A percentile compares a stretch with the other conserved stretches of the same genome.
phyloP scores from a whole-genome alignment of 192 early-diverging fungal genomes.

The Backusella parvicylindrica region DNA sequence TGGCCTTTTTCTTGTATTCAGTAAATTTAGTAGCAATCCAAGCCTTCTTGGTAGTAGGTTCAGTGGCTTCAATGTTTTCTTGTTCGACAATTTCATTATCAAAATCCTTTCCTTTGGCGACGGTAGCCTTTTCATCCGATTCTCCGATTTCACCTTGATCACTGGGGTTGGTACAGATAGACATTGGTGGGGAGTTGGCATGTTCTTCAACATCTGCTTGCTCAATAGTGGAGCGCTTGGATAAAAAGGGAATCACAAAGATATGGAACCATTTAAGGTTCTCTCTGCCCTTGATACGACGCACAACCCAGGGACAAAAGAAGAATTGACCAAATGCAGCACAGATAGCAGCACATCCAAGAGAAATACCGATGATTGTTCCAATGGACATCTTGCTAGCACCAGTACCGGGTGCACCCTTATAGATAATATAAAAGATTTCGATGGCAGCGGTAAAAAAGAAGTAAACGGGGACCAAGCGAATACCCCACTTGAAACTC shows the following conservation, averaged over 20 bases:
- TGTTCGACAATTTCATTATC: not conserved
- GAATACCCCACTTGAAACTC: slow-evolving; percentile 64
- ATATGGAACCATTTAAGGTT: slow-evolving; percentile 72
- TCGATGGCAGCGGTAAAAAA: slow-evolving; percentile 60
- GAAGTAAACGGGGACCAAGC: slow-evolving; percentile 69
- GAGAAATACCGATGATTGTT: slow-evolving; percentile 54
- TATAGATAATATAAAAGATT: slow-evolving; percentile 70
- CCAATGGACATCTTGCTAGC: slow-evolving; percentile 41
- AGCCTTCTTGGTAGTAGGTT: not conserved
- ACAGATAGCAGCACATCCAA: slow-evolving; percentile 54
- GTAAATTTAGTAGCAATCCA: not conserved
- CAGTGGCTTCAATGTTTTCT: too few species aligned
- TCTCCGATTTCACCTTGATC: not conserved
- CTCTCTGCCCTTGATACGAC: slow-evolving; percentile 61
- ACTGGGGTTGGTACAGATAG: not conserved
- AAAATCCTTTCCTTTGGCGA: not conserved
- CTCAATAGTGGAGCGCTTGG: slow-evolving; percentile 43
- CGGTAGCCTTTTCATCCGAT: not conserved
- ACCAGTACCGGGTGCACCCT: slow-evolving; percentile 55
- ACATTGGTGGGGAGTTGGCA: slow-evolving; percentile 11
- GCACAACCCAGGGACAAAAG: slow-evolving; percentile 63
- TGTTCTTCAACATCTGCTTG: not conserved
- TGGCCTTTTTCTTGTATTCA: slow-evolving; percentile 19
- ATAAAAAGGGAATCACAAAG: slow-evolving; percentile 56
- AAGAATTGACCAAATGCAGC: slow-evolving; percentile 60